Evolutionary conservation across 106 monocot species (phyloP), one percentile per base, ranked within the genome.

Genomic region (Phalaenopsis equestris): DNA sequence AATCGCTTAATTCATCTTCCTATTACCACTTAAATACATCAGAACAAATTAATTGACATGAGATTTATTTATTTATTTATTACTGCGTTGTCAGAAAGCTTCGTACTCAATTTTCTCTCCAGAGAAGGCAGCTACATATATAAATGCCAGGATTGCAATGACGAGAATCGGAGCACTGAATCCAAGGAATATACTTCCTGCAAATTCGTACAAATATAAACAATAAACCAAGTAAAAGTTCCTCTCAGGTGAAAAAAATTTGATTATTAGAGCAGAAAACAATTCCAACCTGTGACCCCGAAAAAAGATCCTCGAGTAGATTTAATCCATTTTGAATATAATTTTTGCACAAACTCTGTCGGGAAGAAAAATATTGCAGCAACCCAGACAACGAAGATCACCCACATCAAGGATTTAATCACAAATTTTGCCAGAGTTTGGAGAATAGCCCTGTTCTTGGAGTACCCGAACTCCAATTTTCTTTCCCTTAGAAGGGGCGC

Each of bases 351-450:
- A 30, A 76, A 24, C 41, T 86, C 82, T 41, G 75, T 77, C 0
- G 92, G 88, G 11, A 48, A 77, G 80, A 89, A 81, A 64, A 90
- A 87, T 47, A 90, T 90, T 4, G 81, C 55, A 75, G 75, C 81
- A 74, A 82, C 84, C 94, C 92, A 95, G 42, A 55, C 24, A 11
- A 87, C 1, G 76, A 95, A 88, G 17, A 90, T 30, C 21, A 30
- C 61, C 90, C 95, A 95, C 84, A 92, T 95, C 64, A 92, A 65
- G 48, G 82, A 79, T 81, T 92, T 90, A 58, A 92, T 86, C 58
- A 58, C 47, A 81, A 64, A 78, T 81, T 79, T 84, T 12, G 64
- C 79, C 43, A 92, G 36, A 68, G 57, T 67, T 8, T 49, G 70
- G 19, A 82, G n/a, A 19, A 74, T n/a, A 23, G 81, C 42, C 36